Base-by-base conservation (phyloP, 2,329 filamentous ascomycete species). In the Ophiostoma sp. region DNA sequence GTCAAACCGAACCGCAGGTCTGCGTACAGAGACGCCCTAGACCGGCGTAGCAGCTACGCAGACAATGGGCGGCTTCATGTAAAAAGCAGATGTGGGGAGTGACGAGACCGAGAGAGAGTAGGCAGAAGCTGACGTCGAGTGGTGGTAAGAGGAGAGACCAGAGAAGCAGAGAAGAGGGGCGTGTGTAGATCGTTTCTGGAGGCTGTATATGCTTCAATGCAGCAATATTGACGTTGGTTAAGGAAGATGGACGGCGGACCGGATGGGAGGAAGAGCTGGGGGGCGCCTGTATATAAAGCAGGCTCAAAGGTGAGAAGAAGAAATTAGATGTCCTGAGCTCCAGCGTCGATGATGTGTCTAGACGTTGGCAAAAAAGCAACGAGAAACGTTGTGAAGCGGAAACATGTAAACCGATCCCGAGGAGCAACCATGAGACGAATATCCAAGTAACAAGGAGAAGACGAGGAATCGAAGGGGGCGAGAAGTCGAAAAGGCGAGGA, bases 1-100 rank as follows among this genome's bases (percentile, higher is more conserved):
- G 80, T 77, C 78, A 78, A 77, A 76, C 78, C 77, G 75, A 75
- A 76, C 75, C 74, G 78, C 75, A 75, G 78, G 79, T 77, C 80
- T 76, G 72, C 64, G 66, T 74, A 71, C 66, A 69, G 45, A 25
- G 48, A 69, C 70, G 48, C 52, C 61, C 39, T 69, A 52, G 36
- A 33, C 42, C 61, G 71, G 39, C 69, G 61, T 66, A 77, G 64
- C 75, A 55, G 59, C 50, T 25, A 63, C 22, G 66, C 48, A 68
- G 76, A 77, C 71, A 75, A 74, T 70, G 76, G 72, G 71, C 76
- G 74, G 77, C 77, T 77, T 80, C 78, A 79, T 78, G 77, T 79
- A 80, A 69, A 63, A 11, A 63, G 50, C 50, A 48, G 66, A 22
- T 22, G 39, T 48, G 25, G 36, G 55, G 31, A 42, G 57, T 39